Evolutionary conservation across 179 eudicot genomes (phyloP), one percentile per base, ranked within the genome.

Genomic region (Patellifolia procumbens): DNA sequence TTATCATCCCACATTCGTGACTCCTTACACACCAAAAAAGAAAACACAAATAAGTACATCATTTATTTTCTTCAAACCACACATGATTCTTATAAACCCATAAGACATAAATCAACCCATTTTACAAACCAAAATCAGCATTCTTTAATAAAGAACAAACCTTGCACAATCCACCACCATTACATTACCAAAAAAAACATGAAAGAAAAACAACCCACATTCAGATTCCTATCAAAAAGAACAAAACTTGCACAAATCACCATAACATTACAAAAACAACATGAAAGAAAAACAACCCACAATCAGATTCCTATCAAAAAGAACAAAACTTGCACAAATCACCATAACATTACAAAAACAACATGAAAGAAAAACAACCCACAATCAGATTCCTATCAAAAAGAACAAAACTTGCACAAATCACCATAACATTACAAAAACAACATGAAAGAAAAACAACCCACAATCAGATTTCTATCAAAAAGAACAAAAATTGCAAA

Each of bases 261-360:
- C n/a, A n/a, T n/a, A n/a, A n/a, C n/a, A n/a, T n/a, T n/a, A n/a
- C n/a, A n/a, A n/a, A n/a, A n/a, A n/a, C n/a, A n/a, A n/a, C n/a
- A n/a, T n/a, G n/a, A n/a, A n/a, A n/a, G n/a, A n/a, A n/a, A n/a
- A n/a, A n/a, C 5, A 10, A 13, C 2, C 53, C 9, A 43, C 12
- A 8, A 72, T 28, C 39, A 28, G 6, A 62, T 61, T 64, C 49
- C 15, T 9, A 32, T 20, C 51, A 32, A 17, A 64, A 26, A 8
- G 61, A 48, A 45, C 17, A 59, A 61, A 74, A 22, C 24, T 45
- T 24, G n/a, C 49, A n/a, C 59, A 59, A n/a, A n/a, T n/a, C n/a
- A n/a, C n/a, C 69, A 74, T 45, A 22, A 75, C 51, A 66, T 37
- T 37, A 75, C 53, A 66, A 76, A 37, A n/a, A 2, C 32, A 2